These are phyloP conservation scores for Kitagawia praeruptora DNA, from an alignment of 129 eudicot genomes.

Conservation along the genomic window DNA sequence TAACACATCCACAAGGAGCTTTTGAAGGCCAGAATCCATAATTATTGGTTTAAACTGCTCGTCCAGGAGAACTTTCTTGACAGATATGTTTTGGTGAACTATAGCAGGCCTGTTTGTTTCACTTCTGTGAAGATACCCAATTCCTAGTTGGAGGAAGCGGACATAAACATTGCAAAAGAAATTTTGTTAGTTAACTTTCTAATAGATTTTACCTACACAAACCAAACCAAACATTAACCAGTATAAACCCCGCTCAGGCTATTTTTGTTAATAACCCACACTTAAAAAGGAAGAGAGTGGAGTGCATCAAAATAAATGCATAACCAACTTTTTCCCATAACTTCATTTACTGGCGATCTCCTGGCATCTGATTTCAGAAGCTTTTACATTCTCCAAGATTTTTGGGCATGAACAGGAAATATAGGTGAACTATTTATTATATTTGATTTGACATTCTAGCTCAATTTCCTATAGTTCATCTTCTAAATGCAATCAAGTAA, in stretches of 20 bases:
- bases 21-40: conserved; percentile 63
- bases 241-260: neutral
- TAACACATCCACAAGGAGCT: conserved; percentile 90
- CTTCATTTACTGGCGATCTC: neutral
- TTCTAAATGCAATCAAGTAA: neutral
- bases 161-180: neutral
- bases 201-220: neutral
- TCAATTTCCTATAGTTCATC: neutral
- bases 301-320: neutral
- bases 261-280: neutral
- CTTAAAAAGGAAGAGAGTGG: neutral
- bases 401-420: neutral
- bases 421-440: neutral
- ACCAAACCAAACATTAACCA: neutral
- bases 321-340: neutral
- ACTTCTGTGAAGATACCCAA: conserved; percentile 54
- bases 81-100: conserved; percentile 74
- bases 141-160: conserved; percentile 28
- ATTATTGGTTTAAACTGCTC: conserved; percentile 58
- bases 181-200: neutral
- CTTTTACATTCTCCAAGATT: neutral
- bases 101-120: conserved; percentile 45
- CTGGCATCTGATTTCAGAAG: neutral
- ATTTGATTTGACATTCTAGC: neutral
- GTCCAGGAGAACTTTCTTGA: conserved; percentile 62